Evolutionary conservation across 2,329 filamentous ascomycete genomes (phyloP).

Genomic region (Chaetomiaceae sp.): DNA sequence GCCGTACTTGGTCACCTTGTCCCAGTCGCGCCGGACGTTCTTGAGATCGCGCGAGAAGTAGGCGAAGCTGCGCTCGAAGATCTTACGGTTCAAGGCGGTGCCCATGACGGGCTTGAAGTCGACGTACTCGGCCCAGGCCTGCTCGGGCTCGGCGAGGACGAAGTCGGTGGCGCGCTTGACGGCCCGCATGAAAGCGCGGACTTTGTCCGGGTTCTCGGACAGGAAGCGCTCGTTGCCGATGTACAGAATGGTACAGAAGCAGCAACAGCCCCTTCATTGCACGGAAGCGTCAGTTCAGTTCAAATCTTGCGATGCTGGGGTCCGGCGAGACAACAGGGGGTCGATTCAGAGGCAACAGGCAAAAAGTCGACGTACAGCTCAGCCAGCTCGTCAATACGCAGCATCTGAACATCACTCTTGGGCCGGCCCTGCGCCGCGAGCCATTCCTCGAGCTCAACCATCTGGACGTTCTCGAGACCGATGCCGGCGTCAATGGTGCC

Average conservation of each 20-base stretch:
- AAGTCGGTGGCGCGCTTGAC: conserved; percentile 70
- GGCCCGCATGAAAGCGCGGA: conserved; percentile 62
- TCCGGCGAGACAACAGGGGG: too few species aligned
- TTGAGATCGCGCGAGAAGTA: conserved; percentile 70
- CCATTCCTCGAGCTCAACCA: conserved; percentile 77
- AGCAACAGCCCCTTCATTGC: conserved; percentile 63
- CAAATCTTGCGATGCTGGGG: too few species aligned
- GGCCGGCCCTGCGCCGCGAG: conserved; percentile 56
- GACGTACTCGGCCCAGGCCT: conserved; percentile 62
- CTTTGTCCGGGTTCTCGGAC: conserved; percentile 57
- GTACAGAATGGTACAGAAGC: conserved; percentile 77
- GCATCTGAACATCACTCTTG: conserved; percentile 67
- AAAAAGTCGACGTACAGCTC: conserved; percentile 40
- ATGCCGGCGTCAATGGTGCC: conserved; percentile 66
- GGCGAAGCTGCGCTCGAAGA: conserved; percentile 71
- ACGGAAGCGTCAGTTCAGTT: too few species aligned
- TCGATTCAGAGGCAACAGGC: background rate
- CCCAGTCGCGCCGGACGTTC: conserved; percentile 70
- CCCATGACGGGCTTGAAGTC: conserved; percentile 68
- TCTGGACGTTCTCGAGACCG: conserved; percentile 75
- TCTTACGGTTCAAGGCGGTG: conserved; percentile 64
- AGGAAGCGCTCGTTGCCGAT: conserved; percentile 71
- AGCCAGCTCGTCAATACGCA: conserved; percentile 73
- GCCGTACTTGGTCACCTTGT: conserved; percentile 70
- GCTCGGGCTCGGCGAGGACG: conserved; percentile 56